These are phyloP conservation scores for Monilinia laxa DNA, from an alignment of 2,329 filamentous ascomycete species.

Conservation along the genomic window DNA sequence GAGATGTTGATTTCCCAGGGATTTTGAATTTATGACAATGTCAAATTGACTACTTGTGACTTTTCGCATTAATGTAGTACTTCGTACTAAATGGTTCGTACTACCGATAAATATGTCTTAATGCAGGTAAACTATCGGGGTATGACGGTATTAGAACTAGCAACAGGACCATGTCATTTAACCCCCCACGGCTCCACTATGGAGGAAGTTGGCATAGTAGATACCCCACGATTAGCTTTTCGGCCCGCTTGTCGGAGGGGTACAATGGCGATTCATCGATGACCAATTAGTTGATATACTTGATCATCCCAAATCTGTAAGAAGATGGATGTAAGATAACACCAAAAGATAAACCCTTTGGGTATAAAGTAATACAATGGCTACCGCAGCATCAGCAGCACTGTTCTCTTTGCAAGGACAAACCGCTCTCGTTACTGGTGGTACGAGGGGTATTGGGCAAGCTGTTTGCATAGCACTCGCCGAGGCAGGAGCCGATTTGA, in stretches of 20 bases:
- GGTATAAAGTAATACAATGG: conserved; percentile 28
- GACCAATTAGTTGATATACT: conserved; percentile 1
- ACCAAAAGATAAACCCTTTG: neutral
- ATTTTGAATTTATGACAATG: neutral
- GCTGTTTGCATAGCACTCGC: conserved; percentile 43
- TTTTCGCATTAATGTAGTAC: neutral
- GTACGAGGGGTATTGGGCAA: conserved; percentile 44
- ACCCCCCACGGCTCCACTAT: neutral
- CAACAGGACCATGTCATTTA: neutral
- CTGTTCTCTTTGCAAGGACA: conserved; percentile 42
- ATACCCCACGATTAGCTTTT: neutral
- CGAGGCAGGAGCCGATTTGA: conserved; percentile 44
- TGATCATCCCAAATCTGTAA: neutral
- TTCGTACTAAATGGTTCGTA: neutral
- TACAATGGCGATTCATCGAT: neutral
- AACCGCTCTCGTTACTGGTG: conserved; percentile 43
- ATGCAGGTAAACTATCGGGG: neutral
- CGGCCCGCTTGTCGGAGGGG: conserved; percentile 8
- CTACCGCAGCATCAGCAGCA: conserved; percentile 29
- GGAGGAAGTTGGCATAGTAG: neutral
- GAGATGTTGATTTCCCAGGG: neutral
- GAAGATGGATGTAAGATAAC: conserved; percentile 15
- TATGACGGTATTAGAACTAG: neutral
- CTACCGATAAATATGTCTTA: neutral
- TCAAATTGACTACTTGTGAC: neutral